Conservation (phyloP, 2,329 filamentous ascomycete genomes). For the Hymenoscyphus fraxineus region DNA sequence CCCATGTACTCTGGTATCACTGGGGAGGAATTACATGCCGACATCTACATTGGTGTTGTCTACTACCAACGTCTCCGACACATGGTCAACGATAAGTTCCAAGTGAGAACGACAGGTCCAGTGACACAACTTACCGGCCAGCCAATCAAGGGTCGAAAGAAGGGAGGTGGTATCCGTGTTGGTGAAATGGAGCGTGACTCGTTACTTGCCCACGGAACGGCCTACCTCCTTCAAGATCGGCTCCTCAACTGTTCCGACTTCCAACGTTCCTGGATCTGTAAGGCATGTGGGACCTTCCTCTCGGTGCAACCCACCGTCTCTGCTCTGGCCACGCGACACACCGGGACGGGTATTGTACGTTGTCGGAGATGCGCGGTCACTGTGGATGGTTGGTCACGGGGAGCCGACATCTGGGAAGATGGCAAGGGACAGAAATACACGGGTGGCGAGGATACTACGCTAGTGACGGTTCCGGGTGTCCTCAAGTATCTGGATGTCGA, state of each 20-base stretch:
- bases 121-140: slow-evolving; percentile 89
- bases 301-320: slow-evolving; percentile 78
- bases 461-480: slow-evolving; percentile 89
- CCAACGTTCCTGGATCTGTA: slow-evolving; percentile 83
- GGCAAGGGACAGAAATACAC: slow-evolving; percentile 78
- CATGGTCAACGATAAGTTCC: slow-evolving; percentile 99
- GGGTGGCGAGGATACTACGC: slow-evolving; percentile 84
- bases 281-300: slow-evolving; percentile 83
- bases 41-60: slow-evolving; percentile 95
- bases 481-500: slow-evolving; percentile 93
- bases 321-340: slow-evolving; percentile 60
- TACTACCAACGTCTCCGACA: slow-evolving; percentile 97
- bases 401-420: slow-evolving; percentile 88
- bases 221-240: slow-evolving; percentile 90
- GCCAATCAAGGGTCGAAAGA: slow-evolving; percentile 93
- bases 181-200: slow-evolving; percentile 99
- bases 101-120: slow-evolving; percentile 92
- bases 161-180: slow-evolving; percentile 96
- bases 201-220: slow-evolving; percentile 88
- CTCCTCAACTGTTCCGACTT: slow-evolving; percentile 98
- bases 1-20: slow-evolving; percentile 98
- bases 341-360: slow-evolving; percentile 65
- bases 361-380: slow-evolving; percentile 69
- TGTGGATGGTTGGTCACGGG: slow-evolving; percentile 40
- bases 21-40: slow-evolving; percentile 85